Conservation (phyloP, 768 basidiomycete species). For the Hortiboletus campestris region DNA sequence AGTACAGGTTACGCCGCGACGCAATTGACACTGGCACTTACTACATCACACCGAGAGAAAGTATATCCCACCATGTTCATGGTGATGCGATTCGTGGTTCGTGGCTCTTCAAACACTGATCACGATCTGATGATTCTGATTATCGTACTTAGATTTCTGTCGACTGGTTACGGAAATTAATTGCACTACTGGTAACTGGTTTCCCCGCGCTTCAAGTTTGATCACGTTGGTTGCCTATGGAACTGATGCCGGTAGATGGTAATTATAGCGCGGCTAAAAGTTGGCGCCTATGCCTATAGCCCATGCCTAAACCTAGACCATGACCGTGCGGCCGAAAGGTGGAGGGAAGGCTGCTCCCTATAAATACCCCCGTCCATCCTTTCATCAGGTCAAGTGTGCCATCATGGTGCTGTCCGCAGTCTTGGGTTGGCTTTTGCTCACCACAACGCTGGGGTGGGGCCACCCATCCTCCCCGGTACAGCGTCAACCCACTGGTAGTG, state of each 20-base stretch:
- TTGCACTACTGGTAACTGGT: neutral
- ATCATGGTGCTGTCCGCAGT: constrained; percentile 1
- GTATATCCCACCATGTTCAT: neutral
- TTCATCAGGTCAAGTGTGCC: neutral
- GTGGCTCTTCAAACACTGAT: neutral
- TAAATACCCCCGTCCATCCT: constrained; percentile 2
- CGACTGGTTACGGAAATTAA: neutral
- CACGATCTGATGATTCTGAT: neutral
- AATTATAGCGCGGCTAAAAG: neutral
- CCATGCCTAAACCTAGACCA: too few relatives aligned
- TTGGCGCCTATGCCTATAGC: too few relatives aligned
- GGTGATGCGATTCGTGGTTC: neutral
- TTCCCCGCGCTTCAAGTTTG: constrained; percentile 4
- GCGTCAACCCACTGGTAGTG: constrained; percentile 1
- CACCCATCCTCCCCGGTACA: constrained; percentile 6
- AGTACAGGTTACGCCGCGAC: too few relatives aligned
- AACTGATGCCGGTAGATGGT: too few relatives aligned
- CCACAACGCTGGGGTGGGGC: constrained; percentile 2
- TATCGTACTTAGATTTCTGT: neutral
- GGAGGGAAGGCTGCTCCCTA: neutral
- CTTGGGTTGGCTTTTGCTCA: constrained; percentile 6
- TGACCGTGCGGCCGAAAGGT: neutral
- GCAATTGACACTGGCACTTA: too few relatives aligned
- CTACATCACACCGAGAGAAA: too few relatives aligned
- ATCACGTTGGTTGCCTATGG: neutral